A percentile compares a stretch with the other conserved stretches of the same genome.
Evolutionary conservation across 2,329 filamentous ascomycete genomes (phyloP).

Genomic region (Colletotrichum spinosum): DNA sequence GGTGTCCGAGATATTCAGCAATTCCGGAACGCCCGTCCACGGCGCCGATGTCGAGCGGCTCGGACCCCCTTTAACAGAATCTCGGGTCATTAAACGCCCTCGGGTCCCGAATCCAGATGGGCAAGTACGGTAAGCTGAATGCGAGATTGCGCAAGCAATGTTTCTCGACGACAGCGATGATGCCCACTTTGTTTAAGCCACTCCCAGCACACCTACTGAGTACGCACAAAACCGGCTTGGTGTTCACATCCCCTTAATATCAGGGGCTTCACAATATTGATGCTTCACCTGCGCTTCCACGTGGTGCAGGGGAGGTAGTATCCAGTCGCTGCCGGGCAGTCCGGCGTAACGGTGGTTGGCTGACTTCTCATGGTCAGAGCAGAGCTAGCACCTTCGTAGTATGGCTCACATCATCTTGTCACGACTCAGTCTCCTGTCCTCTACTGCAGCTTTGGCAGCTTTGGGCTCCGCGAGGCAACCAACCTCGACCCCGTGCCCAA

Average conservation of each 20-base stretch:
- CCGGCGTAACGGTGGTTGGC: conserved; percentile 13
- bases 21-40: too few species aligned
- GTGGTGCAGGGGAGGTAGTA: conserved; percentile 17
- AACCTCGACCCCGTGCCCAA: conserved; percentile 4
- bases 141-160: conserved; percentile 14
- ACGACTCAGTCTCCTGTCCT: conserved; percentile 11
- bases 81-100: too few species aligned
- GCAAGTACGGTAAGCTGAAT: not conserved
- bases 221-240: not conserved
- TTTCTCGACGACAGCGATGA: conserved; percentile 2
- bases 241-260: conserved; percentile 32
- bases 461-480: not conserved
- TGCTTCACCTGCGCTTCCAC: conserved; percentile 10
- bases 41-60: too few species aligned
- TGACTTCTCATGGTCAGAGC: not conserved
- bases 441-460: not conserved
- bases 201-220: not conserved
- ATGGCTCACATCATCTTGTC: conserved; percentile 8
- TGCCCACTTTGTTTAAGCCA: conserved; percentile 1
- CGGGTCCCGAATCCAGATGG: too few species aligned
- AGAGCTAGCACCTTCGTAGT: conserved; percentile 8
- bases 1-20: not conserved
- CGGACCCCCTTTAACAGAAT: too few species aligned
- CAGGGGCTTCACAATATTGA: conserved; percentile 10
- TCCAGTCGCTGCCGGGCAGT: conserved; percentile 21